Conservation (phyloP, 2,329 filamentous ascomycete species). For the Pseudocercospora musae region DNA sequence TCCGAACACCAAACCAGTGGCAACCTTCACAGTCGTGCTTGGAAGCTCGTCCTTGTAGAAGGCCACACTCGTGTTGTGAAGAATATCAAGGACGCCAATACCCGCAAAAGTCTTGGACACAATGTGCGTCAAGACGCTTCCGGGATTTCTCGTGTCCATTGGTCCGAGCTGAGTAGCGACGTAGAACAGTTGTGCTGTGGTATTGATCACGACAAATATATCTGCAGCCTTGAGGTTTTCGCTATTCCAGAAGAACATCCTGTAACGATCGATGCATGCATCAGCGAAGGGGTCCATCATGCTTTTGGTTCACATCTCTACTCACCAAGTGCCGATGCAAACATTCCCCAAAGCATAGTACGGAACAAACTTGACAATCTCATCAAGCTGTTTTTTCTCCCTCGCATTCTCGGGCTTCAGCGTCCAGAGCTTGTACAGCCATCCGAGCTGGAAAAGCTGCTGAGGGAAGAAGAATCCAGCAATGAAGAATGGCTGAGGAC, state of each 20-base stretch:
- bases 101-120: slow-evolving; percentile 60
- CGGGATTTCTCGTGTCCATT: slow-evolving; percentile 49
- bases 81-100: slow-evolving; percentile 57
- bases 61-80: slow-evolving; percentile 58
- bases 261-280: background rate
- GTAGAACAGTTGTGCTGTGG: slow-evolving; percentile 54
- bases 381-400: slow-evolving; percentile 43
- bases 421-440: slow-evolving; percentile 56
- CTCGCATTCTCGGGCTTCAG: slow-evolving; percentile 42
- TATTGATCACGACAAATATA: slow-evolving; percentile 57
- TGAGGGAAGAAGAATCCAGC: slow-evolving; percentile 61
- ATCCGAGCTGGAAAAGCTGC: slow-evolving; percentile 57
- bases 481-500: slow-evolving; percentile 58
- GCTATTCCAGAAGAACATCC: slow-evolving; percentile 63
- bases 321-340: slow-evolving; percentile 52
- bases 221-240: slow-evolving; percentile 51
- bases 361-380: slow-evolving; percentile 55
- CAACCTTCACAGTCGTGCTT: slow-evolving; percentile 46
- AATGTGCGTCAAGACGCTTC: slow-evolving; percentile 56
- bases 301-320: too few relatives aligned
- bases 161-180: slow-evolving; percentile 46
- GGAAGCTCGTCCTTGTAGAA: slow-evolving; percentile 52
- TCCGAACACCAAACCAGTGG: slow-evolving; percentile 55
- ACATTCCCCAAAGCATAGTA: slow-evolving; percentile 57
- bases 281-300: too few relatives aligned